phyloP scores from a whole-genome alignment of 1,139 yeast species.

The Candida gigantensis region DNA sequence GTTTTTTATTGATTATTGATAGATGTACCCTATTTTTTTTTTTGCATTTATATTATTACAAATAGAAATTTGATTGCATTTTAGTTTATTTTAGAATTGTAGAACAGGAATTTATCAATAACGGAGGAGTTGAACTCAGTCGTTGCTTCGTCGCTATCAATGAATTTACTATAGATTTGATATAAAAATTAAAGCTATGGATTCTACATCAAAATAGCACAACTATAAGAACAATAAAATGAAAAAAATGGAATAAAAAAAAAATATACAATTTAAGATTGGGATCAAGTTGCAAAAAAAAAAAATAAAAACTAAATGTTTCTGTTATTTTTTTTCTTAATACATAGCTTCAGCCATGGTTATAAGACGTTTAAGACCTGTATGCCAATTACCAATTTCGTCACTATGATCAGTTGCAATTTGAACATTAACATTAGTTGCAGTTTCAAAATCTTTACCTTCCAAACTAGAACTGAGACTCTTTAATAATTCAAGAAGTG shows the following conservation, averaged over 20 bases:
- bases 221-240: background rate
- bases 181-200: no score
- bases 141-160: no score
- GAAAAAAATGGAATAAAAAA: background rate
- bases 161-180: no score
- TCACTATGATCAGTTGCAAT: constrained; percentile 67
- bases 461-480: constrained; percentile 54
- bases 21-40: background rate
- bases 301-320: no score
- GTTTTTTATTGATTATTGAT: constrained; percentile 32
- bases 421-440: constrained; percentile 56
- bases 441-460: constrained; percentile 57
- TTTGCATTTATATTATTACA: background rate
- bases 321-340: no score
- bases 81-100: constrained; percentile 1
- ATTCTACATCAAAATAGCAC: no score
- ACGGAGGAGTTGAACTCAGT: no score
- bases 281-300: no score
- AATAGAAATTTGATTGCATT: background rate
- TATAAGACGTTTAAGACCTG: constrained; percentile 86
- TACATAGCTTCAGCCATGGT: constrained; percentile 65
- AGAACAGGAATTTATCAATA: no score
- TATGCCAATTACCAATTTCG: constrained; percentile 91
- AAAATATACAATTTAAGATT: no score
- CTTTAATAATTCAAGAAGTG: constrained; percentile 56